These are phyloP conservation scores for Elongisporangium undulatum DNA, from an alignment of 352 stramenopile species.

Conservation along the genomic window DNA sequence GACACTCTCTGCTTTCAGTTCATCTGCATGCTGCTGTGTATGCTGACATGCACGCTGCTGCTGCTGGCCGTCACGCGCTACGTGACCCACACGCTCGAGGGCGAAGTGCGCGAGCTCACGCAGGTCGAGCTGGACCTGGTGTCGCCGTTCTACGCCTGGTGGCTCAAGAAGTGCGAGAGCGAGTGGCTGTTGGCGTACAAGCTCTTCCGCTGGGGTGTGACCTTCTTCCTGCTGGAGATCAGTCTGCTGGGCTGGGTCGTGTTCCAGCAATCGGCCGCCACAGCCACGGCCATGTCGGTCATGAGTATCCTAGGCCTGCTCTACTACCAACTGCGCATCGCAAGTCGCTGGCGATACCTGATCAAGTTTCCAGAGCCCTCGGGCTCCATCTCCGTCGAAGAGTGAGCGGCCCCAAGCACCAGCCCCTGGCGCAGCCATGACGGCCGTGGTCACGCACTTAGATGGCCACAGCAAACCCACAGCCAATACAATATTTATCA, in stretches of 20 bases:
- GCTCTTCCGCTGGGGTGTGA: conserved; percentile 52
- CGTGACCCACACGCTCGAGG: conserved; percentile 76
- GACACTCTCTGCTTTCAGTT: too few species aligned
- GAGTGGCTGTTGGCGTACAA: conserved; percentile 73
- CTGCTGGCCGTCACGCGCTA: conserved; percentile 72
- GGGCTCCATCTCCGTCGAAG: not conserved
- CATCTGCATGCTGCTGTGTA: conserved; percentile 70
- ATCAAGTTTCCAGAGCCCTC: conserved; percentile 47
- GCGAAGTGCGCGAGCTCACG: conserved; percentile 46
- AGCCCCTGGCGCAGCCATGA: too few species aligned
- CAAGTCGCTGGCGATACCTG: conserved; percentile 69
- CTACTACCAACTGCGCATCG: conserved; percentile 64
- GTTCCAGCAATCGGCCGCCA: conserved; percentile 38
- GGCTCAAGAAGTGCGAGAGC: conserved; percentile 58
- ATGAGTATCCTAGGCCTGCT: conserved; percentile 40
- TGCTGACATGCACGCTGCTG: conserved; percentile 64
- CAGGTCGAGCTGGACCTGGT: conserved; percentile 54
- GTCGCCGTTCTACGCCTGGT: conserved; percentile 71
- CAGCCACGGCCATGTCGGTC: conserved; percentile 40
- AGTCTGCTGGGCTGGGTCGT: conserved; percentile 58
- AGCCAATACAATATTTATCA: too few species aligned
- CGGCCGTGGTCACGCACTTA: too few species aligned
- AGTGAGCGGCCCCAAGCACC: too few species aligned
- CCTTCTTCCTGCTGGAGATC: conserved; percentile 60
- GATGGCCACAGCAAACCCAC: too few species aligned